These are phyloP conservation scores for Sambucus nigra DNA, from an alignment of 129 eudicot genomes.

Conservation along the genomic window DNA sequence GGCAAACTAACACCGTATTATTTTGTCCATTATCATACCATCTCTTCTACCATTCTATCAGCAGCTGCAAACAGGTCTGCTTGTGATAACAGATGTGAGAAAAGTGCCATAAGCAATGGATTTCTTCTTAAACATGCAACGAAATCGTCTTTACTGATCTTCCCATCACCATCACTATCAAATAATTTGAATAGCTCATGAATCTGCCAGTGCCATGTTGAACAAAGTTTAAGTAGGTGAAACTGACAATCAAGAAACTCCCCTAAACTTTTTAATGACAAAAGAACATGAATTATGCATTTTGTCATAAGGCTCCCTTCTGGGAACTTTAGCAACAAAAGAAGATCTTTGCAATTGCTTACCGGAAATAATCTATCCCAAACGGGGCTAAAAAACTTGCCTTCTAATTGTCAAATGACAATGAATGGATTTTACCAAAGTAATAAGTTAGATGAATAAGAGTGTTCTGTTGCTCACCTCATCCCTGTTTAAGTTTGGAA, in stretches of 20 bases:
- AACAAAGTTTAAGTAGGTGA: not conserved
- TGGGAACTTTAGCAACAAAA: too few species aligned
- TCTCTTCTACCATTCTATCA: constrained; percentile 19
- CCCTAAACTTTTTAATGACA: too few species aligned
- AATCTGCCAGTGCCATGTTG: constrained; percentile 30
- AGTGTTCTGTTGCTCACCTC: constrained; percentile 41
- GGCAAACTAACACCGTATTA: too few species aligned
- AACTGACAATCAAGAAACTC: too few species aligned
- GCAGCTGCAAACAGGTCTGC: constrained; percentile 18
- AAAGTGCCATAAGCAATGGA: constrained; percentile 74
- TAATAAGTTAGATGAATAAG: too few species aligned
- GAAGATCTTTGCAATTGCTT: too few species aligned
- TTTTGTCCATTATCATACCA: constrained; percentile 15
- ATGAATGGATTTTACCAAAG: too few species aligned
- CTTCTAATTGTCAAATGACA: too few species aligned
- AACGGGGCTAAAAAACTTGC: too few species aligned
- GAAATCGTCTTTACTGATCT: constrained; percentile 68
- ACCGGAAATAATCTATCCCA: too few species aligned
- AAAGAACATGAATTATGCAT: too few species aligned
- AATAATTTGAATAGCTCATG: constrained; percentile 47
- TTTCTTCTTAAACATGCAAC: constrained; percentile 50
- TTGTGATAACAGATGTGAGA: constrained; percentile 40
- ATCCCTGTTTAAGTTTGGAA: constrained; percentile 29
- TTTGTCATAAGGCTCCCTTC: too few species aligned
- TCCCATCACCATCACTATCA: constrained; percentile 61